Percentiles rank a stretch among this genome's conserved stretches.
These are phyloP conservation scores for Nicotiana attenuata DNA, from an alignment of 257 asterid genomes.

Conservation along the genomic window DNA sequence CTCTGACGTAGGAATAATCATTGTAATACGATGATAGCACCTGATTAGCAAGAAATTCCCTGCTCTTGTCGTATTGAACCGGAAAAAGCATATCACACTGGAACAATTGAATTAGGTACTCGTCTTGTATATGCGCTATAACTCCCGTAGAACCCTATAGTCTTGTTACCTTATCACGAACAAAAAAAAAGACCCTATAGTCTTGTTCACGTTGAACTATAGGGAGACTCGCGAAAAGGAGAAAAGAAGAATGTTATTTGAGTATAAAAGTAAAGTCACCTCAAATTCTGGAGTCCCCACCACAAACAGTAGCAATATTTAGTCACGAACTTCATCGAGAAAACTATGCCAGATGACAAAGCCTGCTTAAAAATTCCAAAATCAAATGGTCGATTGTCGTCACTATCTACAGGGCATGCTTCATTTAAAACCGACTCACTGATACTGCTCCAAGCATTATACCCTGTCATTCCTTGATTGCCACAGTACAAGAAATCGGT, in stretches of 20 bases:
- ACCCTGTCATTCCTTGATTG: slow-evolving; percentile 32
- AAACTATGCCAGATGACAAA: slow-evolving; percentile 59
- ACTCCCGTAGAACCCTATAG: not conserved
- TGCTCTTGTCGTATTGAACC: not conserved
- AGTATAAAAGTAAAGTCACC: slow-evolving; percentile 30
- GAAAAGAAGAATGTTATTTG: not conserved
- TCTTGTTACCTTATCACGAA: not conserved
- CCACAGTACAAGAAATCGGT: slow-evolving; percentile 53
- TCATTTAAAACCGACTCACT: slow-evolving; percentile 49
- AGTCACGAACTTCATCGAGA: slow-evolving; percentile 59
- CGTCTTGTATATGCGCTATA: not conserved
- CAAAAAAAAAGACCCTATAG: no score
- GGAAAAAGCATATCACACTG: not conserved
- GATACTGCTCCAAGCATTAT: slow-evolving; percentile 50
- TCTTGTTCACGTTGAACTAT: not conserved
- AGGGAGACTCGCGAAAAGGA: not conserved
- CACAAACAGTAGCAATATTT: slow-evolving; percentile 84
- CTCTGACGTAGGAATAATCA: not conserved
- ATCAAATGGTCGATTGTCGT: slow-evolving; percentile 36
- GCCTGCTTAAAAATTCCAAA: slow-evolving; percentile 82
- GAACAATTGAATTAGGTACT: not conserved
- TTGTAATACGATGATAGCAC: not conserved
- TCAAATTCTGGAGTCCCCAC: slow-evolving; percentile 93
- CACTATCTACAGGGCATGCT: slow-evolving; percentile 39
- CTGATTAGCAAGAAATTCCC: not conserved